phyloP scores from a whole-genome alignment of 208 protist species.

The Leishmania tropica region DNA sequence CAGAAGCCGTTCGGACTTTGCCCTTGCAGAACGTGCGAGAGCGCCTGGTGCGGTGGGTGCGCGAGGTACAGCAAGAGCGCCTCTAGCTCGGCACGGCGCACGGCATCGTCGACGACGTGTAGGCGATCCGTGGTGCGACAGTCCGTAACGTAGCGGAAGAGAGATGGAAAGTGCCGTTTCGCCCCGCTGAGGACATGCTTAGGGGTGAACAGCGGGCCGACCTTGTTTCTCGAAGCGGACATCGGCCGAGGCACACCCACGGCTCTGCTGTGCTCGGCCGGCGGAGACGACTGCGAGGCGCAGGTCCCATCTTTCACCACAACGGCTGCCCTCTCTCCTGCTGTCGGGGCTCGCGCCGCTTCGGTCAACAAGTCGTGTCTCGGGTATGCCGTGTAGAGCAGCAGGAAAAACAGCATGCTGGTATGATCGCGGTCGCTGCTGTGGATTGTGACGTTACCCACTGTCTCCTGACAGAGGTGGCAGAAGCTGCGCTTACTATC shows the following conservation, averaged over 20 bases:
- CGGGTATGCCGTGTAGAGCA: slow-evolving; percentile 71
- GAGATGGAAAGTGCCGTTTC: slow-evolving; percentile 29
- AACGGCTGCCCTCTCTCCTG: slow-evolving; percentile 4
- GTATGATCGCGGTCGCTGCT: slow-evolving; percentile 83
- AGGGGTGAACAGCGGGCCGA: neutral
- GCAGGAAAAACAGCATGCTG: slow-evolving; percentile 82
- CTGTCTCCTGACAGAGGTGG: slow-evolving; percentile 83
- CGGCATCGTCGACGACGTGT: slow-evolving; percentile 77
- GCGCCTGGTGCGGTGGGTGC: slow-evolving; percentile 69
- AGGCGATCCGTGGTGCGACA: slow-evolving; percentile 63
- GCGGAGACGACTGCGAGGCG: neutral
- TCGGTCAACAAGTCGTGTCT: slow-evolving; percentile 32
- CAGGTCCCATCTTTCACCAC: neutral
- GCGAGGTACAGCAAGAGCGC: slow-evolving; percentile 66
- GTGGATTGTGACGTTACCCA: slow-evolving; percentile 61
- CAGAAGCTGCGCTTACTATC: slow-evolving; percentile 69
- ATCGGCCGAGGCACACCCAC: neutral
- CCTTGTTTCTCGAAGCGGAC: neutral
- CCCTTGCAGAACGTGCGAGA: slow-evolving; percentile 81
- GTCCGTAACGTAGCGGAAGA: slow-evolving; percentile 62
- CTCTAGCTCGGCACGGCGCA: slow-evolving; percentile 79
- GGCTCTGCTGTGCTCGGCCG: neutral
- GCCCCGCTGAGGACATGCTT: slow-evolving; percentile 33
- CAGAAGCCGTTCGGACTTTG: slow-evolving; percentile 63
- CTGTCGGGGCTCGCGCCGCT: slow-evolving; percentile 7